Evolutionary conservation across 2,329 filamentous ascomycete species (phyloP).

Genomic region (Diaporthe citriasiana): DNA sequence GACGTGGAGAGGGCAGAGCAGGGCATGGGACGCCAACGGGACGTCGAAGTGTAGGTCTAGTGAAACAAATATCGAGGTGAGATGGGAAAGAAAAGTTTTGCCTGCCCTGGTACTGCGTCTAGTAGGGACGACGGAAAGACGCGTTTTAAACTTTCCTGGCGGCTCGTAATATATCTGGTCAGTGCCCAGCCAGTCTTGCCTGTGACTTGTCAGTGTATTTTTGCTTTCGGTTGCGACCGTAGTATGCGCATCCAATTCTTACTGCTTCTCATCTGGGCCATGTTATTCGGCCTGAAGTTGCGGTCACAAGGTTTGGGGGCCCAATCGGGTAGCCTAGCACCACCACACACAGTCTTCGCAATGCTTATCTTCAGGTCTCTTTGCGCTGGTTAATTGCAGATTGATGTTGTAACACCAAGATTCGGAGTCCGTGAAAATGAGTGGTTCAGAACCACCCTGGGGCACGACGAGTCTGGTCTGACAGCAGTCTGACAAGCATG

Average conservation of each 20-base stretch:
- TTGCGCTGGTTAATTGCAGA: neutral
- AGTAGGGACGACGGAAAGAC: neutral
- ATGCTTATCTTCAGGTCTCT: too few relatives aligned
- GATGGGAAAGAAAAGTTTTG: neutral
- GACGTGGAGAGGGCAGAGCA: neutral
- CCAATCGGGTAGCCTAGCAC: neutral
- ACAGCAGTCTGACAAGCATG: slow-evolving; percentile 5
- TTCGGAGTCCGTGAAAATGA: neutral
- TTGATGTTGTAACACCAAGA: neutral
- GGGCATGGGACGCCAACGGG: neutral
- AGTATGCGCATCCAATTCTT: neutral
- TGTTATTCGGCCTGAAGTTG: neutral
- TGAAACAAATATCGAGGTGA: too few relatives aligned
- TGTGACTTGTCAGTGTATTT: neutral
- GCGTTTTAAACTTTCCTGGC: neutral
- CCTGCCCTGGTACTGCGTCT: neutral
- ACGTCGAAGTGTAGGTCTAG: neutral
- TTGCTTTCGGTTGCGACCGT: neutral
- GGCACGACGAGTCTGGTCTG: neutral
- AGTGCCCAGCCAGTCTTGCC: neutral
- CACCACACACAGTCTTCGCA: too few relatives aligned
- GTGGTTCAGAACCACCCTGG: neutral
- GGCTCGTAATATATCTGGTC: neutral
- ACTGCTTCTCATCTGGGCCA: neutral
- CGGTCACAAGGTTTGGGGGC: slow-evolving; percentile 1